Percentiles rank a stretch among this genome's conserved stretches.
Conservation (phyloP, 495 filamentous ascomycete species). For the Penicillium malachiteum region DNA sequence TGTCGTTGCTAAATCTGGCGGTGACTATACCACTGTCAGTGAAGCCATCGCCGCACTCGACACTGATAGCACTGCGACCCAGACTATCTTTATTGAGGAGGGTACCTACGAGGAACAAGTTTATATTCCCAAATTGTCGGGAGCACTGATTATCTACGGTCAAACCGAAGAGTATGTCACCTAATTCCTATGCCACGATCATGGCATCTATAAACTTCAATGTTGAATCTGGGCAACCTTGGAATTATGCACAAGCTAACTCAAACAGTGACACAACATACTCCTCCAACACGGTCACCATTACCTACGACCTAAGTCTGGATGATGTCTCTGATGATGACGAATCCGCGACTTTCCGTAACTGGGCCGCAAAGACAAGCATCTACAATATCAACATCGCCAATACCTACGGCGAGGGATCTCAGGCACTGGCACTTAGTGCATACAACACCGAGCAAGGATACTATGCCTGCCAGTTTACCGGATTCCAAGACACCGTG, state of each 20-base stretch:
- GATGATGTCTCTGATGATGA: constrained; percentile 40
- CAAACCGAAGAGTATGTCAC: constrained; percentile 50
- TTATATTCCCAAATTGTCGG: constrained; percentile 47
- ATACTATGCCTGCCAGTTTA: constrained; percentile 58
- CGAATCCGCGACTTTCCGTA: constrained; percentile 52
- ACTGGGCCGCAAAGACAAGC: constrained; percentile 48
- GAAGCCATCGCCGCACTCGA: constrained; percentile 55
- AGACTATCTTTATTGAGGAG: constrained; percentile 62
- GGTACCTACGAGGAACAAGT: constrained; percentile 61
- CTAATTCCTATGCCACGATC: not conserved
- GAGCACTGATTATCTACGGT: constrained; percentile 59
- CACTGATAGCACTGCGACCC: constrained; percentile 42
- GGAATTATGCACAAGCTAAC: no score
- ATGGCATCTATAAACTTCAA: no score
- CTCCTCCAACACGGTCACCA: constrained; percentile 56
- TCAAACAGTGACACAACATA: constrained; percentile 44
- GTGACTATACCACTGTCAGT: constrained; percentile 49
- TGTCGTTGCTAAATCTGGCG: constrained; percentile 46
- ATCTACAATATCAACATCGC: constrained; percentile 64
- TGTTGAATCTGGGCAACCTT: no score
- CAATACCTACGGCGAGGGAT: constrained; percentile 54
- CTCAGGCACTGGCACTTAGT: constrained; percentile 59
- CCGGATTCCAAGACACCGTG: constrained; percentile 63
- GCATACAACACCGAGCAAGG: constrained; percentile 52
- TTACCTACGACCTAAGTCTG: constrained; percentile 47